Conservation (phyloP, 169 alveolate genomes). For the Cryptosporidium bovis region DNA sequence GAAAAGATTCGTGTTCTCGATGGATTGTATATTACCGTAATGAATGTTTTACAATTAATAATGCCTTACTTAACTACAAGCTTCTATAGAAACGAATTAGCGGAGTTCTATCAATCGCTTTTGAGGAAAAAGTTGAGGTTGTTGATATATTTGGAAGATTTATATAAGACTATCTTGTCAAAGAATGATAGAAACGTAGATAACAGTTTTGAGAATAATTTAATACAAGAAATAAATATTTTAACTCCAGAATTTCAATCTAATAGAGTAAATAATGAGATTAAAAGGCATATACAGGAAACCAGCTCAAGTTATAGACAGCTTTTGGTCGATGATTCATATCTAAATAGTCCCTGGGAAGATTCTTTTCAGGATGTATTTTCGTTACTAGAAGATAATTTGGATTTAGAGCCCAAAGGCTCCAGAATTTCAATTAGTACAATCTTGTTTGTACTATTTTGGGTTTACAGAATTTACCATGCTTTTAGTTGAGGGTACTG, state of each 20-base stretch:
- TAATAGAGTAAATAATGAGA: conserved; percentile 18
- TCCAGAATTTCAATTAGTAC: conserved; percentile 32
- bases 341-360: conserved; percentile 28
- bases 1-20: conserved; percentile 67
- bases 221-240: conserved; percentile 4
- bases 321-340: conserved; percentile 14
- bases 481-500: not conserved
- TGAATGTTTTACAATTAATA: conserved; percentile 47
- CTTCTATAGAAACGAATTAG: conserved; percentile 27
- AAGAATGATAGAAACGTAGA: not conserved
- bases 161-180: not conserved
- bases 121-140: conserved; percentile 44
- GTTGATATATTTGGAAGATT: conserved; percentile 36
- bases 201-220: not conserved
- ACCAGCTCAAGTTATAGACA: conserved; percentile 26
- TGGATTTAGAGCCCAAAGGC: conserved; percentile 42
- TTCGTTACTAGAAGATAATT: conserved; percentile 46
- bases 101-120: conserved; percentile 64
- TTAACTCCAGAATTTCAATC: conserved; percentile 39
- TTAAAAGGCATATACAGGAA: conserved; percentile 22
- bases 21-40: conserved; percentile 52
- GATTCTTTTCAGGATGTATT: conserved; percentile 10
- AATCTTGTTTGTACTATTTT: conserved; percentile 30
- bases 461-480: conserved; percentile 41
- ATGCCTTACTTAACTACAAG: conserved; percentile 18